Percentiles rank a stretch among this genome's conserved stretches.
These are phyloP conservation scores for Orbilia quercus DNA, from an alignment of 2,329 filamentous ascomycete species.

Conservation along the genomic window DNA sequence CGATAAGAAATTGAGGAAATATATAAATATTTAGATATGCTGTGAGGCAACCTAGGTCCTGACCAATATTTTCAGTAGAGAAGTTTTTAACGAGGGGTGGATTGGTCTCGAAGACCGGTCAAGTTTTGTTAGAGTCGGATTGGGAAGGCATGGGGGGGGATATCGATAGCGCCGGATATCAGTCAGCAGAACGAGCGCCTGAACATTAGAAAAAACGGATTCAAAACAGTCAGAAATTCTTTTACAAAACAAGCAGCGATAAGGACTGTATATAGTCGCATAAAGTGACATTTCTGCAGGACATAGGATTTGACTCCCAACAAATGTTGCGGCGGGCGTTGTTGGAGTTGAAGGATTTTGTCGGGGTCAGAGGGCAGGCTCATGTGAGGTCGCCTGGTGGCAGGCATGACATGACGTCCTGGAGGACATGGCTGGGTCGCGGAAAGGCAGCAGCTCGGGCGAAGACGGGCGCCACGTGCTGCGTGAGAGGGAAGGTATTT, in stretches of 20 bases:
- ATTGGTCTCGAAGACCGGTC: conserved; percentile 46
- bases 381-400: conserved; percentile 45
- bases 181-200: conserved; percentile 4
- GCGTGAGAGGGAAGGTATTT: conserved; percentile 41
- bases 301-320: not conserved
- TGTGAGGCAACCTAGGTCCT: too few species aligned
- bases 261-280: conserved; percentile 46
- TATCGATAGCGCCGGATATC: conserved; percentile 7
- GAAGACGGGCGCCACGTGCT: conserved; percentile 35
- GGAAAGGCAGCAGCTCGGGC: conserved; percentile 18
- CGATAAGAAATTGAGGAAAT: conserved; percentile 26
- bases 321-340: not conserved
- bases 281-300: not conserved
- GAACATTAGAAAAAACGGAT: not conserved
- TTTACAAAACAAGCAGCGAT: conserved; percentile 21
- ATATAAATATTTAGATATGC: conserved; percentile 13
- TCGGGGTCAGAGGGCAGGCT: conserved; percentile 49
- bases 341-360: conserved; percentile 38
- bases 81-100: conserved; percentile 17
- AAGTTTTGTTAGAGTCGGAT: conserved; percentile 24
- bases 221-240: not conserved
- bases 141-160: conserved; percentile 31
- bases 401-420: conserved; percentile 43
- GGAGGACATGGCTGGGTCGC: conserved; percentile 10
- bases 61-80: too few species aligned